Evolutionary conservation across 1,284 basidiomycete species (phyloP), one percentile per base, ranked within the genome.

Genomic region (Meira nashicola): DNA sequence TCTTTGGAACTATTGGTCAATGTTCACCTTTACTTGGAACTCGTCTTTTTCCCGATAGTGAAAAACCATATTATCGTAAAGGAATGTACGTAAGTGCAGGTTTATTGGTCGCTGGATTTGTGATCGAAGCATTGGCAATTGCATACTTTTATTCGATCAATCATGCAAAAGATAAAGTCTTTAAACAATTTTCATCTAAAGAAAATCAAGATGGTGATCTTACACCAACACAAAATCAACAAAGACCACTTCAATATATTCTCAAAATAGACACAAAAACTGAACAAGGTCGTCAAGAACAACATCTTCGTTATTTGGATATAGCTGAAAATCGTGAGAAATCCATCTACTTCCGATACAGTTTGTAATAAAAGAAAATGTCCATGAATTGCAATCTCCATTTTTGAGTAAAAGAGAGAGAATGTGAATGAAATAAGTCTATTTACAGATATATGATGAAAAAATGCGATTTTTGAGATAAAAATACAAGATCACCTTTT

Each of bases 1-100:
- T 74, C 21, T 66, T 76, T 25, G 75, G 70, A 10, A 64, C 70
- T 0, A 59, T 76, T 28, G 70, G 74, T 1, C 75, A 77, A 50
- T 68, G 64, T 44, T 69, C 67, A 2, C 68, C 71, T 2, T 39
- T 74, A 49, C 48, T 74, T 3, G 71, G 71, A 38, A 72, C 68
- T n/a, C 55, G 63, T 37, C 60, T 74, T 4, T 74, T 70, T 49
- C 71, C 71, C 8, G 63, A 59, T 10, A 41, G 25, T 0, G 68
- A 72, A 40, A 41, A 39, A 37, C 71, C 71, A 19, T 68, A 68
- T 55, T 74, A 74, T 49, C 59, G 60, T 43, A 64, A 62, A 25
- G 71, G 70, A 8, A 70, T 70, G 7, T 60, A 59, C 17, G 62
- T 62, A n/a, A 67, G 62, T 19, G 62, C 63, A 1, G 70, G 48